phyloP scores from a whole-genome alignment of 2,329 filamentous ascomycete genomes.

The Chaetomiaceae sp. region DNA sequence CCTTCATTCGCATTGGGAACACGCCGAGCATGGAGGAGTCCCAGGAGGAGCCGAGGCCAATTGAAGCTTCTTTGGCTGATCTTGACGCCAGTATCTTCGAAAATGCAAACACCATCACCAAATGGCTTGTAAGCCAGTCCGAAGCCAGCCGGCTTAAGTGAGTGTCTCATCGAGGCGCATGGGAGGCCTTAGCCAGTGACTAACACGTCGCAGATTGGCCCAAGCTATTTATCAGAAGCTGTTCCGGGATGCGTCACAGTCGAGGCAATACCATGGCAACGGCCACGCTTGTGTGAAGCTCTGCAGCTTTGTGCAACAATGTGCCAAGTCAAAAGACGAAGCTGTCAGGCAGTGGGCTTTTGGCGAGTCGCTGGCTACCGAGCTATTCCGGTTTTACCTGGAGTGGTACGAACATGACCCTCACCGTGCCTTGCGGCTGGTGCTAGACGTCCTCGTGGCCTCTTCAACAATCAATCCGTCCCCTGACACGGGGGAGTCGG shows the following conservation, averaged over 20 bases:
- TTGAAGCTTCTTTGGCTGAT: slow-evolving; percentile 8
- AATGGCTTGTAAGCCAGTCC: slow-evolving; percentile 21
- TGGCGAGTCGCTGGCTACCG: slow-evolving; percentile 39
- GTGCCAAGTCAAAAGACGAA: slow-evolving; percentile 43
- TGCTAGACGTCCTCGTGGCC: slow-evolving; percentile 51
- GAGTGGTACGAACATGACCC: slow-evolving; percentile 63
- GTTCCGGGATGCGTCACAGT: slow-evolving; percentile 44
- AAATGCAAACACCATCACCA: slow-evolving; percentile 25
- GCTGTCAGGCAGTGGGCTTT: slow-evolving; percentile 46
- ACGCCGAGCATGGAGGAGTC: slow-evolving; percentile 12
- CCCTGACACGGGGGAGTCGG: slow-evolving; percentile 29
- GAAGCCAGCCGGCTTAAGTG: slow-evolving; percentile 14
- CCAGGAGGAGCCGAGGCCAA: neutral
- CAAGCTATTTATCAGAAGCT: slow-evolving; percentile 42
- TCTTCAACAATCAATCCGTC: slow-evolving; percentile 47
- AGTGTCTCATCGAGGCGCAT: neutral
- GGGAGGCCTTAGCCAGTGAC: neutral
- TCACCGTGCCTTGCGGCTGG: slow-evolving; percentile 56
- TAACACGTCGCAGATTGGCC: slow-evolving; percentile 27
- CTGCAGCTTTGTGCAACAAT: slow-evolving; percentile 57
- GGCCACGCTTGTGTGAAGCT: slow-evolving; percentile 53
- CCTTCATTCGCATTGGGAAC: neutral
- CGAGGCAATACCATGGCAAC: slow-evolving; percentile 43
- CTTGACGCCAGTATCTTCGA: slow-evolving; percentile 17
- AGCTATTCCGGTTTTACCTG: slow-evolving; percentile 56